Base-by-base conservation (phyloP, 768 basidiomycete species). In the Chalciporus chontae region DNA sequence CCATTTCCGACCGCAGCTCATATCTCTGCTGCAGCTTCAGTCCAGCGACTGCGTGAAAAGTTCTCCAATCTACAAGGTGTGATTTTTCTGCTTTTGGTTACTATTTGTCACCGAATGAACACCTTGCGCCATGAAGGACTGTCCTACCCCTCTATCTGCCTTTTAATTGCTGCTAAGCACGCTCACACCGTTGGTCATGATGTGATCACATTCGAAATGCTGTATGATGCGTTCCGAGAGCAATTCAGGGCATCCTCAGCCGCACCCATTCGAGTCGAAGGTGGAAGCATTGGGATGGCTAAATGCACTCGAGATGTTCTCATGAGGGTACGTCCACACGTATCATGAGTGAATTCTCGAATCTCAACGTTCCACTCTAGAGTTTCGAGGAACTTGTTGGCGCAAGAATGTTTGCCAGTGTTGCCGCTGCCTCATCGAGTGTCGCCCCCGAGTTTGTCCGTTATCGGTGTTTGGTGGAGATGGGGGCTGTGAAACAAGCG, bases 181-280 rank as follows among this genome's bases (percentile, higher is more conserved):
- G 76, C 83, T 4, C 71, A 82, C 21, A 84, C 83, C 9, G 80
- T 82, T 6, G 94, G 94, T 0, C 85, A 93, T 51, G 76, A 86
- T 17, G 71, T 71, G 13, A 84, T 96, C 68, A 97, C 90, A 26
- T 95, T 98, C 62, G 91, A 94, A 59, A 92, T 94, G 84, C 77
- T 95, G 8, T 77, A 87, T 53, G 88, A 90, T 45, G 74, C 76
- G 27, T 93, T 94, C 64, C 80, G 82, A 18, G 79, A 84, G 53
- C 87, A 90, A 67, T 77, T 87, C 17, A 81, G 85, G 18, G 75
- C 82, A 18, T 86, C 88, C 6, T 74, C 76, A 9, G 79, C 84
- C 8, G 87, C 88, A 0, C 90, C 90, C 1, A 79, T 92, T 17
- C 83, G 85, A 45, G 65, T 90, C 38, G 80, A 82, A 54, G 85